Conservation (phyloP, 768 basidiomycete species). For the Rhodotorula paludigena region DNA sequence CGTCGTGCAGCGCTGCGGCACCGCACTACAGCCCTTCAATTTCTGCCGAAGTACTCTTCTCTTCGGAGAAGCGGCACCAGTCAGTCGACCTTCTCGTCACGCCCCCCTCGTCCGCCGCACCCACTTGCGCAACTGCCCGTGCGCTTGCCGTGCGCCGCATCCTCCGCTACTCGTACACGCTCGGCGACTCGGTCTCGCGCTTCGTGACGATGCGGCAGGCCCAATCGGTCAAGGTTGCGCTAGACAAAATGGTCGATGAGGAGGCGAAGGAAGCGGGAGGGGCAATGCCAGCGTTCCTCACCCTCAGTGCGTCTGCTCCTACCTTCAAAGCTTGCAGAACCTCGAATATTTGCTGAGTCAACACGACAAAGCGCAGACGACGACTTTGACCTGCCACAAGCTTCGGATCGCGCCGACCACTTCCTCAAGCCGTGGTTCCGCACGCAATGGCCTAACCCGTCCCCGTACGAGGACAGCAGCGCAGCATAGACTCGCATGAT, state of each 20-base stretch:
- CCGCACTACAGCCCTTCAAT: not conserved
- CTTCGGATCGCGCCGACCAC: not conserved
- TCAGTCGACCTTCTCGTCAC: not conserved
- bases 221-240: constrained; percentile 53
- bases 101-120: constrained; percentile 1
- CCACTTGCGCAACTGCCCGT: constrained; percentile 50
- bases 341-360: too few species aligned
- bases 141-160: constrained; percentile 11
- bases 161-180: constrained; percentile 28
- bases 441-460: constrained; percentile 8
- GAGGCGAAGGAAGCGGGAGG: constrained; percentile 58
- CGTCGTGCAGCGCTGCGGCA: constrained; percentile 12
- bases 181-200: constrained; percentile 42
- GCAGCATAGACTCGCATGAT: too few species aligned
- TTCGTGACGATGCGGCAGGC: constrained; percentile 42
- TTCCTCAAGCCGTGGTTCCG: constrained; percentile 5
- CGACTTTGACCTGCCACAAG: constrained; percentile 4
- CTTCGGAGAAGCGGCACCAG: not conserved
- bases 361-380: not conserved
- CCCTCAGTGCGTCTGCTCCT: constrained; percentile 13
- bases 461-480: constrained; percentile 17
- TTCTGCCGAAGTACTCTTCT: not conserved
- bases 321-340: too few species aligned
- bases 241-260: constrained; percentile 48
- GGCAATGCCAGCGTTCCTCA: constrained; percentile 52